These are phyloP conservation scores for Ceratobasidium sp. DNA, from an alignment of 1,284 basidiomycete species.

Conservation along the genomic window DNA sequence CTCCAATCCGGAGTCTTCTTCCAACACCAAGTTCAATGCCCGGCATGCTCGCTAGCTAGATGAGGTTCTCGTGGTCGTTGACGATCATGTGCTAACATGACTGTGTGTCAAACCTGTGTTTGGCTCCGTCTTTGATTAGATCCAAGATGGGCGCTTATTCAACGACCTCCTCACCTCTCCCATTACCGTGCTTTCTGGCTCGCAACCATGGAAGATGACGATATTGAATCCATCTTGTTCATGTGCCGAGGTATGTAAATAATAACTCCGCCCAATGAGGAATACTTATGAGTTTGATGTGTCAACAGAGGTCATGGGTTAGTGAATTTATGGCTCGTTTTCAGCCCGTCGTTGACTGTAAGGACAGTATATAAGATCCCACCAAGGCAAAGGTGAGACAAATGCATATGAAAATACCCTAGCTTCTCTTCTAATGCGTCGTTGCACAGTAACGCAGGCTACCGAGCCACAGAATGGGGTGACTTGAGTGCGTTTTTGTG, in stretches of 20 bases:
- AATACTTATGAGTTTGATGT: background rate
- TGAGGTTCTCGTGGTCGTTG: slow-evolving; percentile 24
- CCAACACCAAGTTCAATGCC: slow-evolving; percentile 4
- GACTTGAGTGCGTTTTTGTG: slow-evolving; percentile 84
- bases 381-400: slow-evolving; percentile 30
- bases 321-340: slow-evolving; percentile 34
- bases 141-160: slow-evolving; percentile 30
- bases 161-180: background rate
- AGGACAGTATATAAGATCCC: slow-evolving; percentile 49
- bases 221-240: slow-evolving; percentile 87
- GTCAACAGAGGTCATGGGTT: slow-evolving; percentile 75
- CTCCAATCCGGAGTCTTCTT: slow-evolving; percentile 51
- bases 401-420: slow-evolving; percentile 36
- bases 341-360: slow-evolving; percentile 32
- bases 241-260: slow-evolving; percentile 69
- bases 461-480: slow-evolving; percentile 88
- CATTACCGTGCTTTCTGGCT: background rate
- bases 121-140: background rate
- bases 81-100: slow-evolving; percentile 59
- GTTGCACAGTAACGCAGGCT: slow-evolving; percentile 67
- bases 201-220: slow-evolving; percentile 63
- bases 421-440: background rate
- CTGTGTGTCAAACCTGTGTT: slow-evolving; percentile 50
- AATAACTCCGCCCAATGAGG: background rate
- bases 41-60: background rate